A percentile compares a stretch with the other conserved stretches of the same genome.
Evolutionary conservation across 805 yeast species (phyloP).

Genomic region (Ogataea chonburiensis): DNA sequence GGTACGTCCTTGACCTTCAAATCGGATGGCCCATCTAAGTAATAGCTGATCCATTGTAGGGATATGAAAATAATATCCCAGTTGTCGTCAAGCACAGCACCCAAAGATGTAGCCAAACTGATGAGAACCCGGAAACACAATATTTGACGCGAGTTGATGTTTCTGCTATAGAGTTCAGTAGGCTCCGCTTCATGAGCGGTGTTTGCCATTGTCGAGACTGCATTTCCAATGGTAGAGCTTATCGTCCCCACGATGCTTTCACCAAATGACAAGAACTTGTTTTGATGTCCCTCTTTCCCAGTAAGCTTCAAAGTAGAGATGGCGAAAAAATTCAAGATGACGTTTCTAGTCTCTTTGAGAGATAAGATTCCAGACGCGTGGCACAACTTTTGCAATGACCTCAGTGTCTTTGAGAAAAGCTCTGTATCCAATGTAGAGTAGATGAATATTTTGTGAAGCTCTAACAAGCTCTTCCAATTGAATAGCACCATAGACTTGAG

Average conservation of each 20-base stretch:
- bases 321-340: slow-evolving; percentile 48
- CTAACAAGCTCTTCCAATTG: slow-evolving; percentile 42
- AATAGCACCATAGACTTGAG: slow-evolving; percentile 32
- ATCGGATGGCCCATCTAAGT: slow-evolving; percentile 58
- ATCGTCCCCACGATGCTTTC: slow-evolving; percentile 53
- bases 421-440: slow-evolving; percentile 71
- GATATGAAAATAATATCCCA: slow-evolving; percentile 68
- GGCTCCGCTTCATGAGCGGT: slow-evolving; percentile 7
- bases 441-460: slow-evolving; percentile 50
- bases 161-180: slow-evolving; percentile 37
- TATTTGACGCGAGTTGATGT: slow-evolving; percentile 64
- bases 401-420: slow-evolving; percentile 60
- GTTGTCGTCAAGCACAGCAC: slow-evolving; percentile 61
- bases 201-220: slow-evolving; percentile 32
- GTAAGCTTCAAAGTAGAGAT: slow-evolving; percentile 42
- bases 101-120: slow-evolving; percentile 78
- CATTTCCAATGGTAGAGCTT: slow-evolving; percentile 41
- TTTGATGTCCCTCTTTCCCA: slow-evolving; percentile 32
- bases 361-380: slow-evolving; percentile 82
- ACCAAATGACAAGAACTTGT: slow-evolving; percentile 43
- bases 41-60: slow-evolving; percentile 77
- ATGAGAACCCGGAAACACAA: slow-evolving; percentile 75
- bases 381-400: slow-evolving; percentile 77
- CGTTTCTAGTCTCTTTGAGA: slow-evolving; percentile 54
- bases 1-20: slow-evolving; percentile 41